Conservation (phyloP, 306 rosid species). For the Prunus campanulata region DNA sequence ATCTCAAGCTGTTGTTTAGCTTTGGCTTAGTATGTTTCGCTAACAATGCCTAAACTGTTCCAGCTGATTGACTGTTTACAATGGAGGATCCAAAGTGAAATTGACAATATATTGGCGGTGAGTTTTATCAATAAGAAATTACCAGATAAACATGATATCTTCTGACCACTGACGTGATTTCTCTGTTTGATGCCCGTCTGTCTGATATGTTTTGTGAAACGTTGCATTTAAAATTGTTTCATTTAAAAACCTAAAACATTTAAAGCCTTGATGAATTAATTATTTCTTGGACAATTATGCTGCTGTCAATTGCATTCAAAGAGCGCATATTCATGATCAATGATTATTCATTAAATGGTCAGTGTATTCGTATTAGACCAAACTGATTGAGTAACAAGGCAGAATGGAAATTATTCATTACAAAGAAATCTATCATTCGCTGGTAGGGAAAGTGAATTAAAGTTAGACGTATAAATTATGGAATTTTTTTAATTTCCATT, state of each 20-base stretch:
- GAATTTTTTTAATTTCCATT: neutral
- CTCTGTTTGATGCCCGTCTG: neutral
- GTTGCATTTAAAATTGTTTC: neutral
- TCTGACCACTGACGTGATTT: neutral
- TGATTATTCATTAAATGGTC: neutral
- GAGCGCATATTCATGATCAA: neutral
- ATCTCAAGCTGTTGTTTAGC: constrained; percentile 15
- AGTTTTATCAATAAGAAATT: constrained; percentile 31
- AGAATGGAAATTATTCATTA: neutral
- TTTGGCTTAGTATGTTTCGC: constrained; percentile 24
- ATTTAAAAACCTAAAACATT: neutral
- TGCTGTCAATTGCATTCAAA: neutral
- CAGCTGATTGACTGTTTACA: constrained; percentile 86
- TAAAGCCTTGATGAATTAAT: neutral
- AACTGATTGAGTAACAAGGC: neutral
- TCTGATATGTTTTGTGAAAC: constrained; percentile 5
- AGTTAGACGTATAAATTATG: neutral
- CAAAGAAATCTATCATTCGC: neutral
- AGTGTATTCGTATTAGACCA: neutral
- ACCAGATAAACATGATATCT: neutral
- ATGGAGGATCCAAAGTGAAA: constrained; percentile 85
- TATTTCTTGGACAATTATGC: neutral
- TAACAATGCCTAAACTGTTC: constrained; percentile 28
- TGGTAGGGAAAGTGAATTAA: neutral
- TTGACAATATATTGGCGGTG: constrained; percentile 73